Evolutionary conservation across 352 stramenopile species (phyloP).

Genomic region (Proteromonas lacertae): DNA sequence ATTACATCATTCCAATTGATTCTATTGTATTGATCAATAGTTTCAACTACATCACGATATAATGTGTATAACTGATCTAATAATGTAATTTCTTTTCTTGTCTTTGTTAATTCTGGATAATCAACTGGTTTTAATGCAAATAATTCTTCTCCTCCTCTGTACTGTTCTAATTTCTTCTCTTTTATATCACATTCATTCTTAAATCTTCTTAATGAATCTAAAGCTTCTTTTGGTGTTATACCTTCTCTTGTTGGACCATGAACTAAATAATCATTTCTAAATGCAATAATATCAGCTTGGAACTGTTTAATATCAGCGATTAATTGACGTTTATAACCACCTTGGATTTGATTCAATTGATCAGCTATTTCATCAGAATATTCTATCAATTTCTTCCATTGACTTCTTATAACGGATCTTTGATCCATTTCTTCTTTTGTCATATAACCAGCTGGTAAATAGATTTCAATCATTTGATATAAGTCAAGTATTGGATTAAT

Average conservation of each 20-base stretch:
- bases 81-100: conserved; percentile 38
- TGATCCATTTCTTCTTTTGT: conserved; percentile 49
- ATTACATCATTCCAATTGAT: conserved; percentile 26
- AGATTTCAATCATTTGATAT: conserved; percentile 49
- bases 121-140: conserved; percentile 29
- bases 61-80: conserved; percentile 43
- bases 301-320: conserved; percentile 37
- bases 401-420: conserved; percentile 33
- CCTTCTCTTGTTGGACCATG: conserved; percentile 12
- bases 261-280: conserved; percentile 11
- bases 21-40: conserved; percentile 19
- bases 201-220: conserved; percentile 36
- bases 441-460: conserved; percentile 25
- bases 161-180: conserved; percentile 42
- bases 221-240: conserved; percentile 27
- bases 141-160: conserved; percentile 35
- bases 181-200: conserved; percentile 29
- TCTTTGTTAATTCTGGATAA: conserved; percentile 19
- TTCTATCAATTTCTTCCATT: conserved; percentile 42
- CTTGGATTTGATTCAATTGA: conserved; percentile 25
- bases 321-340: conserved; percentile 48
- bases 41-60: conserved; percentile 38
- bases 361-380: conserved; percentile 47
- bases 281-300: conserved; percentile 21
- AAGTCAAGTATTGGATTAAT: conserved; percentile 43